Evolutionary conservation across 768 basidiomycete genomes (phyloP).

Genomic region (Lactarius vividus): DNA sequence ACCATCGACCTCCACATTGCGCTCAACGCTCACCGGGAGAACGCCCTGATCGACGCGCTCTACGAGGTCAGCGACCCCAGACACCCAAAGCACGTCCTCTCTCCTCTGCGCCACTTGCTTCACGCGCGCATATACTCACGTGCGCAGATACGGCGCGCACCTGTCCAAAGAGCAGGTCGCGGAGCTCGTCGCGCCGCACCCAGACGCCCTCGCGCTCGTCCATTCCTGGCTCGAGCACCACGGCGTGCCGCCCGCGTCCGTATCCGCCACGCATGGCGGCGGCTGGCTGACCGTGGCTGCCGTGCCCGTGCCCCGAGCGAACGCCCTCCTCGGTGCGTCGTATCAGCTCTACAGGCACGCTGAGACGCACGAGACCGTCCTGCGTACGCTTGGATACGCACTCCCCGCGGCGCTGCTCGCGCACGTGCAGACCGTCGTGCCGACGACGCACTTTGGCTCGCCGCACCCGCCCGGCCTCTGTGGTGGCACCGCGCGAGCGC

Average conservation of each 20-base stretch:
- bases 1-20: conserved; percentile 26
- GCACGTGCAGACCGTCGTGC: conserved; percentile 58
- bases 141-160: conserved; percentile 54
- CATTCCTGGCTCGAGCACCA: conserved; percentile 55
- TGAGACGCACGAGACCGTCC: conserved; percentile 45
- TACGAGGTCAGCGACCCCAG: conserved; percentile 26
- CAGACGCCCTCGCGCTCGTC: conserved; percentile 49
- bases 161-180: conserved; percentile 58
- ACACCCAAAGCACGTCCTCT: conserved; percentile 14
- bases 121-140: no score
- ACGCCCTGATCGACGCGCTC: conserved; percentile 19
- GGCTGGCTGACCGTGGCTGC: conserved; percentile 54
- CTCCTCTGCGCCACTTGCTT: not conserved
- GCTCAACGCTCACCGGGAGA: conserved; percentile 21
- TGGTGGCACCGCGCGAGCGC: no score
- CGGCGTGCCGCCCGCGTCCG: conserved; percentile 40
- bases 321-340: conserved; percentile 54
- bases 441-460: conserved; percentile 62
- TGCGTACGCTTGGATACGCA: conserved; percentile 60
- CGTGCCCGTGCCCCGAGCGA: conserved; percentile 54
- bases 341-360: conserved; percentile 57
- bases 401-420: conserved; percentile 51
- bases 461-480: conserved; percentile 30
- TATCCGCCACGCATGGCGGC: conserved; percentile 45
- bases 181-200: conserved; percentile 51